phyloP scores from a whole-genome alignment of 169 alveolate species.

The Plasmodium yoelii region DNA sequence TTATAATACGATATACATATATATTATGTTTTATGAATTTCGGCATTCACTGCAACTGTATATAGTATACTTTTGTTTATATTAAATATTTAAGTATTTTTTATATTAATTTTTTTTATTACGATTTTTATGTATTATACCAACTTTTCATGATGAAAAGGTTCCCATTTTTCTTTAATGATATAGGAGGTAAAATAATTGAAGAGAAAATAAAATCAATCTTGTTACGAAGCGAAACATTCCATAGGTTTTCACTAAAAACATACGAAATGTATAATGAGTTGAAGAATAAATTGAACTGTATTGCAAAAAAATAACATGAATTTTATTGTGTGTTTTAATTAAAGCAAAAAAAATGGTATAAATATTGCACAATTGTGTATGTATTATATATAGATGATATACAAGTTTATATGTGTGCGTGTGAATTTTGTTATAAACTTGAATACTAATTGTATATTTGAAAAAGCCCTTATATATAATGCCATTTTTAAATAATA shows the following conservation, averaged over 20 bases:
- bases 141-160: constrained; percentile 62
- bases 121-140: no score
- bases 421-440: no score
- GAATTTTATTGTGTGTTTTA: neutral
- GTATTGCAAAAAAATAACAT: constrained; percentile 29
- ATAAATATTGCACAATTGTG: neutral
- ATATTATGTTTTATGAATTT: no score
- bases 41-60: no score
- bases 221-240: constrained; percentile 64
- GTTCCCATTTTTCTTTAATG: constrained; percentile 74
- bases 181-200: constrained; percentile 75
- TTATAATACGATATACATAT: no score
- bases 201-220: constrained; percentile 68
- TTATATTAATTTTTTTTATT: no score
- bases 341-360: neutral
- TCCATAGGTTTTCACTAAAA: constrained; percentile 64
- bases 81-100: no score
- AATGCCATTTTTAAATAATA: constrained; percentile 72
- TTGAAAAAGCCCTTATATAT: neutral
- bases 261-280: constrained; percentile 66
- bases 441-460: neutral
- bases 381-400: neutral
- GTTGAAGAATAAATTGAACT: constrained; percentile 44
- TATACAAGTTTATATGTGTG: no score
- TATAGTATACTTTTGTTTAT: no score